phyloP scores from a whole-genome alignment of 495 filamentous ascomycete species.

The Podospora anserina region DNA sequence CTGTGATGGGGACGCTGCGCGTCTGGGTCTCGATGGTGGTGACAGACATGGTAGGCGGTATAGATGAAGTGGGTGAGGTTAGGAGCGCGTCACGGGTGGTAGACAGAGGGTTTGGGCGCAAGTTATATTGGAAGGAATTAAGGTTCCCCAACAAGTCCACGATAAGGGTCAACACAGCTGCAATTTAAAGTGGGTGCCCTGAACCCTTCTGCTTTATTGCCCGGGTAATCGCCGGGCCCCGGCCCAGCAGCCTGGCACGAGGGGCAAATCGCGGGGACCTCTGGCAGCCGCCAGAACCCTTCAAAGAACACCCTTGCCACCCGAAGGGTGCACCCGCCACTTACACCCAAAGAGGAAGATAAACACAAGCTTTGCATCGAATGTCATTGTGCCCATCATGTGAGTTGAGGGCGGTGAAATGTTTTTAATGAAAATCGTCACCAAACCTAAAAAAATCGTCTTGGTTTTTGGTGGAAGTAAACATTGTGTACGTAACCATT shows the following conservation, averaged over 20 bases:
- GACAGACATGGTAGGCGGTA: slow-evolving; percentile 29
- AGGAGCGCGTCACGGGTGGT: background rate
- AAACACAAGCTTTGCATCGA: background rate
- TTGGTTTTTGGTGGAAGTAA: background rate
- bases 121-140: background rate
- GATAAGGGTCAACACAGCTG: background rate
- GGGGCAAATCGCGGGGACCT: background rate
- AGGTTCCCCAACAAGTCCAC: background rate
- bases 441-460: background rate
- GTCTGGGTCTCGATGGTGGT: slow-evolving; percentile 43
- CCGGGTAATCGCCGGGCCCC: background rate
- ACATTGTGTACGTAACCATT: background rate
- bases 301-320: background rate
- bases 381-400: background rate
- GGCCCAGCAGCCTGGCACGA: background rate
- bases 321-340: background rate
- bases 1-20: slow-evolving; percentile 60
- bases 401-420: too few species aligned
- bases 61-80: background rate
- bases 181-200: slow-evolving; percentile 1
- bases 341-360: background rate
- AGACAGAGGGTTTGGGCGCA: background rate
- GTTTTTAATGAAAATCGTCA: background rate
- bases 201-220: slow-evolving; percentile 2
- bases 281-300: background rate